Percentiles rank a stretch among this genome's conserved stretches.
phyloP scores from a whole-genome alignment of 345 rosid species.

The Salix purpurea region DNA sequence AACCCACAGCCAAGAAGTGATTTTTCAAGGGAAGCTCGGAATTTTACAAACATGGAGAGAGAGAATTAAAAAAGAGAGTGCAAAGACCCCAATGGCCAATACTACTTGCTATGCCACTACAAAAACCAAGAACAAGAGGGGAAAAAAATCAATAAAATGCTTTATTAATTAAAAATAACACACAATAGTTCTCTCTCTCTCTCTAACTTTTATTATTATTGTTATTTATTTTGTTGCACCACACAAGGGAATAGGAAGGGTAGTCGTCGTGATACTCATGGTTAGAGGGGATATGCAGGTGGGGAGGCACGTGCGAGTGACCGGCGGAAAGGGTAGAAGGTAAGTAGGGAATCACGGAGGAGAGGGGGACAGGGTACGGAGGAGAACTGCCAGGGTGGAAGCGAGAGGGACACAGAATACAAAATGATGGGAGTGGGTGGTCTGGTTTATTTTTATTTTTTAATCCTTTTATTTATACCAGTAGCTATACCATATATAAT shows the following conservation, averaged over 20 bases:
- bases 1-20: not conserved
- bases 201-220: slow-evolving; percentile 22
- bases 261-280: not conserved
- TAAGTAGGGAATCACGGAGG: slow-evolving; percentile 23
- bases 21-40: not conserved
- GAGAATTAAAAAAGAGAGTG: not conserved
- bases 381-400: slow-evolving; percentile 44
- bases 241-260: slow-evolving; percentile 24
- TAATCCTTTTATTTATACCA: slow-evolving; percentile 10
- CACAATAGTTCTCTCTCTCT: slow-evolving; percentile 17
- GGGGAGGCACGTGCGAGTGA: slow-evolving; percentile 14
- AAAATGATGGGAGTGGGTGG: slow-evolving; percentile 46
- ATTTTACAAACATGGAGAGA: not conserved
- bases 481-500: not conserved
- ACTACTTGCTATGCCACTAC: not conserved
- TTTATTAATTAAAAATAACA: not conserved
- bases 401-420: slow-evolving; percentile 20
- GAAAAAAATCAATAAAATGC: not conserved
- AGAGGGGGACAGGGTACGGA: slow-evolving; percentile 40
- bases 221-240: slow-evolving; percentile 62
- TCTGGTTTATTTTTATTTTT: slow-evolving; percentile 26
- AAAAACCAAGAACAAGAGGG: slow-evolving; percentile 6
- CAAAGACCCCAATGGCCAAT: slow-evolving; percentile 16
- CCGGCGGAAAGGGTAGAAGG: slow-evolving; percentile 49
- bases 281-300: not conserved